Evolutionary conservation across 2,329 filamentous ascomycete genomes (phyloP), one percentile per base, ranked within the genome.

Genomic region (Clonostachys sp.): DNA sequence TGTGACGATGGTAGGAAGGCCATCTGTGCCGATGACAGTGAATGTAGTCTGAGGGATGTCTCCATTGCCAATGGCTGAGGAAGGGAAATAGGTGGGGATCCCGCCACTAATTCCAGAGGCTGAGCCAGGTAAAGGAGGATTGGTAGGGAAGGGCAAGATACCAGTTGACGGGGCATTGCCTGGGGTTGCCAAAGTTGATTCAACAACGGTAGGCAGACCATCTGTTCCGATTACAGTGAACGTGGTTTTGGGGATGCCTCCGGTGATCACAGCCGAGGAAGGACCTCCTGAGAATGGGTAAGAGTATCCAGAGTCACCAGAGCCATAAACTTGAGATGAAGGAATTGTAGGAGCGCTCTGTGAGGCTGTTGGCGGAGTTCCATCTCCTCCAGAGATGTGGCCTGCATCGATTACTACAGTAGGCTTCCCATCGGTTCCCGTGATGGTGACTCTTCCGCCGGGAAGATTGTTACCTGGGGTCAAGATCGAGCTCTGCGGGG

Each of bases 131-230:
- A 18, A 12, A 14, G 12, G 33, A 45, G 44, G 34, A 12, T 35
- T n/a, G 12, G 44, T 44, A 13, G 33, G 33, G 36, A 41, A 18
- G n/a, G 33, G 34, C 34, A 41, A 36, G 7, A n/a, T 41, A 17
- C 34, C 44, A 17, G 44, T 46, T 14, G 44, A 6, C 12, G 44
- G 35, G 18, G 18, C 40, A 30, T 24, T 30, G 18, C 35, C 20
- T 13, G 39, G 36, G 24, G 17, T 13, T 9, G 40, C n/a, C 44
- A 44, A 44, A 14, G 47, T 45, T n/a, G 34, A 41, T 16, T 49
- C 36, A n/a, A 46, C 44, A 36, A 49, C 41, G 8, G 48, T 49
- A 34, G 48, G 48, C 34, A 38, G 41, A n/a, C 48, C 48, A 44
- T 49, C 48, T 14, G 41, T 10, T 24, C 48, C 48, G 30, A 49